phyloP scores from a whole-genome alignment of 1,284 basidiomycete genomes.

The Cystobasidium slooffiae region DNA sequence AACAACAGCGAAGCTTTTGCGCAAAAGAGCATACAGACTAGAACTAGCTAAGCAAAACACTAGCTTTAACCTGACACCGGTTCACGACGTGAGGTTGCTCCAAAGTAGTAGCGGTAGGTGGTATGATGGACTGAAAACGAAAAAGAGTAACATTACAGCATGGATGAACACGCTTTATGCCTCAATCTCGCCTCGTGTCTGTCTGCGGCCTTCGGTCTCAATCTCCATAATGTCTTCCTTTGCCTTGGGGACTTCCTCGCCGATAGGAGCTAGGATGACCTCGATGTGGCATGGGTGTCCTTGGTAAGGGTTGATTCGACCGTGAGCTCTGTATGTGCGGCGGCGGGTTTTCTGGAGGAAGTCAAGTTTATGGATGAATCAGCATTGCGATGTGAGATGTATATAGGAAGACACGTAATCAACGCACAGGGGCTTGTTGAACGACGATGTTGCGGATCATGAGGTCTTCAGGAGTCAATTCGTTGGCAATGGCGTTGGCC shows the following conservation, averaged over 20 bases:
- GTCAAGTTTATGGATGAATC: not conserved
- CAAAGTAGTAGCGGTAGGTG: not conserved
- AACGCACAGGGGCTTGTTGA: constrained; percentile 87
- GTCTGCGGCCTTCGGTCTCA: constrained; percentile 41
- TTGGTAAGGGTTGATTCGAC: constrained; percentile 90
- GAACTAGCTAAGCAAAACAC: constrained; percentile 24
- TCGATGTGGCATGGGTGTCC: constrained; percentile 95
- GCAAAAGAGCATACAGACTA: constrained; percentile 1
- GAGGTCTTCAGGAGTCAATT: constrained; percentile 88
- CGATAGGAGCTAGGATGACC: constrained; percentile 78
- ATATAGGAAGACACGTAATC: constrained; percentile 55
- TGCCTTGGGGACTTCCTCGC: constrained; percentile 83
- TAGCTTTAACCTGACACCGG: not conserved
- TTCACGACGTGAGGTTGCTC: not conserved
- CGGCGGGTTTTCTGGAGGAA: constrained; percentile 88
- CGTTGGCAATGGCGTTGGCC: constrained; percentile 98
- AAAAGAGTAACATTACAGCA: not conserved
- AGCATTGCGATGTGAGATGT: not conserved
- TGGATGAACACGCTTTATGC: constrained; percentile 16
- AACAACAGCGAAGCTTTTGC: constrained; percentile 21
- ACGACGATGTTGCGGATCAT: constrained; percentile 96
- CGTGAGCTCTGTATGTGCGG: constrained; percentile 98
- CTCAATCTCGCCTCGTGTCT: constrained; percentile 37
- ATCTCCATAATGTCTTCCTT: constrained; percentile 64
- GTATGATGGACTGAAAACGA: not conserved